Conservation (phyloP, 2,329 filamentous ascomycete species). For the Aspergillus sojae region DNA sequence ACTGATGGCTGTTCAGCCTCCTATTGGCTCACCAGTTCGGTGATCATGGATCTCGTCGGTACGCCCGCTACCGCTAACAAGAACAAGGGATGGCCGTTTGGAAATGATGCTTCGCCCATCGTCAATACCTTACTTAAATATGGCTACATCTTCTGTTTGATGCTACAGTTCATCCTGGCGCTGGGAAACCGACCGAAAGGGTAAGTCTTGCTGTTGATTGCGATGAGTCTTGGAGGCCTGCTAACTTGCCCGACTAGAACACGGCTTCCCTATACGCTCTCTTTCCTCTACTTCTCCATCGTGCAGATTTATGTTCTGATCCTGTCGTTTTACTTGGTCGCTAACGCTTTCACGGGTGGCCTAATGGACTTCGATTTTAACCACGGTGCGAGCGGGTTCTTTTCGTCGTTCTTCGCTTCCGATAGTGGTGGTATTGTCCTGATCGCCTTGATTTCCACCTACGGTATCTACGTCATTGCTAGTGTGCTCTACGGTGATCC, state of each 20-base stretch:
- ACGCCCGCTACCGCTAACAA: conserved; percentile 59
- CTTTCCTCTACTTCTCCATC: conserved; percentile 87
- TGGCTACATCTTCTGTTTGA: conserved; percentile 84
- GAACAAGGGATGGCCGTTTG: conserved; percentile 83
- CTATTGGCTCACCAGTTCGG: conserved; percentile 94
- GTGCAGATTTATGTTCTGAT: conserved; percentile 91
- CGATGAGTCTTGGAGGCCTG: too few relatives aligned
- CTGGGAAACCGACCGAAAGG: conserved; percentile 96
- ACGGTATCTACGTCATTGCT: conserved; percentile 93
- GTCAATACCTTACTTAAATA: conserved; percentile 92
- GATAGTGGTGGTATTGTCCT: conserved; percentile 86
- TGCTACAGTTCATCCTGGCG: conserved; percentile 94
- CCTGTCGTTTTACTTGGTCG: conserved; percentile 83
- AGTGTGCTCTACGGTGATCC: conserved; percentile 98
- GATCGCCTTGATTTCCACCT: conserved; percentile 88
- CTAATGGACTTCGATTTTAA: conserved; percentile 65
- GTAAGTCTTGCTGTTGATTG: conserved; percentile 41
- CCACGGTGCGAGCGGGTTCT: conserved; percentile 65
- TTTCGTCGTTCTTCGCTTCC: conserved; percentile 80
- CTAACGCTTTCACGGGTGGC: conserved; percentile 71
- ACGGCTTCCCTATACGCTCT: conserved; percentile 46
- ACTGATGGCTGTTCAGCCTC: conserved; percentile 64
- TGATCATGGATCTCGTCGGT: conserved; percentile 97
- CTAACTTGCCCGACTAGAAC: conserved; percentile 1
- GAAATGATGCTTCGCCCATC: conserved; percentile 80